phyloP scores from a whole-genome alignment of 345 rosid genomes.

The Murraya paniculata region DNA sequence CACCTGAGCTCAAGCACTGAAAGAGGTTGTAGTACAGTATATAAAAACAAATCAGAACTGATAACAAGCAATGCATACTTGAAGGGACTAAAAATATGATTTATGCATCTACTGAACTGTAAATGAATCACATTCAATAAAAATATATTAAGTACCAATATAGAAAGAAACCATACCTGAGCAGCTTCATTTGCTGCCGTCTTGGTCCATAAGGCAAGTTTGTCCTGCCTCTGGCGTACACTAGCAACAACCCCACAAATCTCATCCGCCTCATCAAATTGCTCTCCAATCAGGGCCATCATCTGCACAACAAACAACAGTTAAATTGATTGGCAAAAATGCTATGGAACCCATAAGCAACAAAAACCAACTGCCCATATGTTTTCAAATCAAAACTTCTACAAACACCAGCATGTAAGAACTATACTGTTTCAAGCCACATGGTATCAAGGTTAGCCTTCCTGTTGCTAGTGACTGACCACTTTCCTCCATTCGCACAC shows the following conservation, averaged over 20 bases:
- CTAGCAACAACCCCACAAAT: constrained; percentile 94
- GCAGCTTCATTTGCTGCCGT: constrained; percentile 88
- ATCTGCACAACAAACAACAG: constrained; percentile 34
- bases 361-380: neutral
- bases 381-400: neutral
- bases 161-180: constrained; percentile 44
- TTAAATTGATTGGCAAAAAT: neutral
- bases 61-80: neutral
- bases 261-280: constrained; percentile 85
- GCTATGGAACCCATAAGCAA: neutral
- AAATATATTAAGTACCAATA: neutral
- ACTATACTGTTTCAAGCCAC: constrained; percentile 87
- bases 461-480: constrained; percentile 57
- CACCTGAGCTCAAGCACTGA: neutral
- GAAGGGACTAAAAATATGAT: neutral
- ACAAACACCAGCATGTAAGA: constrained; percentile 4
- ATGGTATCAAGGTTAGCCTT: constrained; percentile 54
- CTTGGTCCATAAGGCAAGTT: constrained; percentile 87
- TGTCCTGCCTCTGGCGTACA: constrained; percentile 81
- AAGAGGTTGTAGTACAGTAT: neutral
- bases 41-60: neutral
- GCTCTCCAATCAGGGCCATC: constrained; percentile 97
- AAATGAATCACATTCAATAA: neutral
- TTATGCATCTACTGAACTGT: neutral
- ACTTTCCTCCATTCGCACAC: constrained; percentile 90